phyloP scores from a whole-genome alignment of 1,139 yeast species.

The Candida sanyaensis region DNA sequence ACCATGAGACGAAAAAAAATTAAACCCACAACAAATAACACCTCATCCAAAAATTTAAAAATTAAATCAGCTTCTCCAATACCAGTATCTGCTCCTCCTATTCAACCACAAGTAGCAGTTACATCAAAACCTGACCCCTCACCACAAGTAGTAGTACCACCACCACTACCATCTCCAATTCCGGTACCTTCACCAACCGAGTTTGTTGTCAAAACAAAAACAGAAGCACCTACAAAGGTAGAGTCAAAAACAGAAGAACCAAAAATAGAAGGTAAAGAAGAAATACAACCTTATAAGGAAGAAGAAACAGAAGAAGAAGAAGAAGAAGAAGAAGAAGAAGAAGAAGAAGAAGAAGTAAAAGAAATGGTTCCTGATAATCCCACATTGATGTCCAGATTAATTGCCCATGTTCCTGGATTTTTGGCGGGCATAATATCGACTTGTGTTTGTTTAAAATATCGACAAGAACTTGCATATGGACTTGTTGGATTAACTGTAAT shows the following conservation, averaged over 20 bases:
- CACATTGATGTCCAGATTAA: conserved; percentile 5
- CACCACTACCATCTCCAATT: conserved; percentile 3
- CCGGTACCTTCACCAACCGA: conserved; percentile 4
- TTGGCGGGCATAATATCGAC: conserved; percentile 25
- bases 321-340: too few relatives aligned
- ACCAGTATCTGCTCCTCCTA: conserved; percentile 1
- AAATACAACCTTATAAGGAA: not conserved
- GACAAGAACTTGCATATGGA: conserved; percentile 4
- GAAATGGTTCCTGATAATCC: conserved; percentile 1
- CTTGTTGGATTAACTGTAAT: conserved; percentile 5
- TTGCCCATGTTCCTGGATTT: conserved; percentile 32
- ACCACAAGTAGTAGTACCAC: not conserved
- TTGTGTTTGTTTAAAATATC: conserved; percentile 4
- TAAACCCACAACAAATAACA: conserved; percentile 9
- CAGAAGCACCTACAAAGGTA: too few relatives aligned
- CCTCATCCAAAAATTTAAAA: conserved; percentile 10
- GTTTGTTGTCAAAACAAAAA: not conserved
- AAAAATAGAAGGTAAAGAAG: too few relatives aligned
- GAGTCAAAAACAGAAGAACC: too few relatives aligned
- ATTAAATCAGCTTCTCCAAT: conserved; percentile 2
- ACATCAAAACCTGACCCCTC: not conserved
- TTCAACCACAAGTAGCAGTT: not conserved
- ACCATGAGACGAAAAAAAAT: conserved; percentile 8
- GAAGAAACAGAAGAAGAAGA: not conserved
- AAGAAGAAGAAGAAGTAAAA: not conserved